A percentile compares a stretch with the other conserved stretches of the same genome.
Conservation (phyloP, 2,329 filamentous ascomycete genomes). For the Phaeosphaeriaceae sp. region DNA sequence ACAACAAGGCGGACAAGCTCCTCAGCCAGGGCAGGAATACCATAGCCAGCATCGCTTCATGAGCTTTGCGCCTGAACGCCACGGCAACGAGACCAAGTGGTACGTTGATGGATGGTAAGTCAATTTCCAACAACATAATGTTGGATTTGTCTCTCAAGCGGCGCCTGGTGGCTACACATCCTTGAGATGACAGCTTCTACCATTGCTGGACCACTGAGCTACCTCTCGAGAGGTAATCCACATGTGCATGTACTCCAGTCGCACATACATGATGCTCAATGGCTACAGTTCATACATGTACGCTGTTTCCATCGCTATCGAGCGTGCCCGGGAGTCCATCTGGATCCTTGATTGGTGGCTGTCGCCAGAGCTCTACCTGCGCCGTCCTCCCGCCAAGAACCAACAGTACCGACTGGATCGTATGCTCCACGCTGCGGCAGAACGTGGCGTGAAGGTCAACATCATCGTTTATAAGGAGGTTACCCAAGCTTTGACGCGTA, state of each 20-base stretch:
- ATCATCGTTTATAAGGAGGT: conserved; percentile 91
- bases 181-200: too few relatives aligned
- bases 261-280: too few relatives aligned
- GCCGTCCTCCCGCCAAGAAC: conserved; percentile 81
- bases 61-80: conserved; percentile 76
- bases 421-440: conserved; percentile 81
- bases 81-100: conserved; percentile 81
- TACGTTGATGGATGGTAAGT: conserved; percentile 72
- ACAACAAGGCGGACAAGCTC: conserved; percentile 22
- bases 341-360: conserved; percentile 93
- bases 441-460: conserved; percentile 83
- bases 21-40: conserved; percentile 44
- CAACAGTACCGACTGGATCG: conserved; percentile 84
- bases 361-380: conserved; percentile 85
- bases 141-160: too few relatives aligned
- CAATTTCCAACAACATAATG: too few relatives aligned
- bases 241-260: too few relatives aligned
- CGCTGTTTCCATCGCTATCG: conserved; percentile 80
- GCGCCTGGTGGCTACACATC: too few relatives aligned
- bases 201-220: too few relatives aligned
- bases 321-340: conserved; percentile 78
- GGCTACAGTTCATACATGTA: conserved; percentile 69
- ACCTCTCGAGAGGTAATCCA: too few relatives aligned
- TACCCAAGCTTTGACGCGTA: conserved; percentile 78
- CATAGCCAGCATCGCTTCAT: conserved; percentile 60